Percentiles rank a stretch among this genome's conserved stretches.
phyloP scores from a whole-genome alignment of 2,329 filamentous ascomycete genomes.

The Ophiocordyceps camponoti-floridani region DNA sequence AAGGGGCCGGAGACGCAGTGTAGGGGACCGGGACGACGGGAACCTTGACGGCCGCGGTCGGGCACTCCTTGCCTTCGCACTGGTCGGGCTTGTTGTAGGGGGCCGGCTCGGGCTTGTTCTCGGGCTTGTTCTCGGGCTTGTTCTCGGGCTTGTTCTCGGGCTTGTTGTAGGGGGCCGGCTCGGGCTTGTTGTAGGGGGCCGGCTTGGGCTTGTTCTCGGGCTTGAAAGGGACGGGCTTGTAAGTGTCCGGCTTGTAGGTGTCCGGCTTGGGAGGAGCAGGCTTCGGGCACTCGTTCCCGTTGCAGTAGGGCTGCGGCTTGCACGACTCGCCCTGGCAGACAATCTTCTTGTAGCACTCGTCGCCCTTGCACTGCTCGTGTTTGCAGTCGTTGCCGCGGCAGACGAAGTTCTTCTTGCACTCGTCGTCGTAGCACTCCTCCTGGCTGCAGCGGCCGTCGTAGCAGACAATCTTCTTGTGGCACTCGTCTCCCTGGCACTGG shows the following conservation, averaged over 20 bases:
- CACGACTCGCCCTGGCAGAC: conserved; percentile 11
- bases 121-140: neutral
- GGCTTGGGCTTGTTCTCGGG: neutral
- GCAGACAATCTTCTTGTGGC: conserved; percentile 16
- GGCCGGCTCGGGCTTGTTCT: neutral
- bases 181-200: neutral
- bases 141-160: neutral
- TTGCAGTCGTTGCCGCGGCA: conserved; percentile 14
- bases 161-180: neutral
- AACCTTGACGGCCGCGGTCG: neutral
- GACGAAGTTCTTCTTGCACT: conserved; percentile 15
- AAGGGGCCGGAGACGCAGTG: neutral
- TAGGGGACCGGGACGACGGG: neutral
- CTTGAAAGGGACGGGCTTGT: neutral
- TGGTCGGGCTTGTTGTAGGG: neutral
- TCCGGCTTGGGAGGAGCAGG: conserved; percentile 3
- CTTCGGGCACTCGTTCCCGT: conserved; percentile 4
- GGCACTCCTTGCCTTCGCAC: neutral
- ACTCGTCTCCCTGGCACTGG: conserved; percentile 8
- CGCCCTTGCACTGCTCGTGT: conserved; percentile 11
- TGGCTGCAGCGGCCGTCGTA: conserved; percentile 12
- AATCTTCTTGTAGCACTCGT: conserved; percentile 12
- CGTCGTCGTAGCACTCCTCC: conserved; percentile 10
- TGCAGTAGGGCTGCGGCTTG: conserved; percentile 6
- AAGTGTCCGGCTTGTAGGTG: neutral